phyloP scores from a whole-genome alignment of 305 asterid species.

The Euphrasia arctica region DNA sequence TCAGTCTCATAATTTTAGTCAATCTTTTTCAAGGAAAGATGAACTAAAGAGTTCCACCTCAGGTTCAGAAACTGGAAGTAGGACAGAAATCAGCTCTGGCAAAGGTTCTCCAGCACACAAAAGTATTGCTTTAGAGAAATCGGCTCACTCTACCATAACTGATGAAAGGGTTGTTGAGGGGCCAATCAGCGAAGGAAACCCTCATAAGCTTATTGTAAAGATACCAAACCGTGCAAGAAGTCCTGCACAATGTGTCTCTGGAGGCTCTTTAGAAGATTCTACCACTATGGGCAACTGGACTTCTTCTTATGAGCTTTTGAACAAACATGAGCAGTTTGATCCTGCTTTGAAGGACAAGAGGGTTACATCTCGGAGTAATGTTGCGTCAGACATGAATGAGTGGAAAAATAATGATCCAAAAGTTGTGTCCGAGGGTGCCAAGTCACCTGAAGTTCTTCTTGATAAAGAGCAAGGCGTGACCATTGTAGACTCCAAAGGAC shows the following conservation, averaged over 20 bases:
- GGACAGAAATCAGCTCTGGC: constrained; percentile 42
- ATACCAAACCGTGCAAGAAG: constrained; percentile 48
- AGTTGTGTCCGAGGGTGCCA: constrained; percentile 44
- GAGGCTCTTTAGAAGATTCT: constrained; percentile 53
- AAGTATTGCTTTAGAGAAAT: constrained; percentile 43
- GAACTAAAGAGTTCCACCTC: constrained; percentile 43
- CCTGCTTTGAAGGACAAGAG: constrained; percentile 28
- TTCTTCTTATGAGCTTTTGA: constrained; percentile 47
- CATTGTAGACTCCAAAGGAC: constrained; percentile 33
- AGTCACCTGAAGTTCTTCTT: constrained; percentile 35
- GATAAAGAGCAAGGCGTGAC: constrained; percentile 47
- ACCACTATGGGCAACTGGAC: constrained; percentile 40
- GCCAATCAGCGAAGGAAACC: constrained; percentile 37
- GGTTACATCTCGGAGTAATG: constrained; percentile 20
- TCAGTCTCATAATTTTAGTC: constrained; percentile 39
- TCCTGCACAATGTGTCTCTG: constrained; percentile 52
- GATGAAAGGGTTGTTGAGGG: constrained; percentile 40
- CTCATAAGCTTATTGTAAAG: constrained; percentile 66
- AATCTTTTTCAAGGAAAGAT: constrained; percentile 39
- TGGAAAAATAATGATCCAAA: constrained; percentile 41
- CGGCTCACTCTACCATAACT: constrained; percentile 33
- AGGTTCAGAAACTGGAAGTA: constrained; percentile 41
- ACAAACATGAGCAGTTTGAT: constrained; percentile 45
- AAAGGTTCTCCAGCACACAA: constrained; percentile 37
- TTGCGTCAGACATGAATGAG: constrained; percentile 35